Percentiles rank a stretch among this genome's conserved stretches.
These are phyloP conservation scores for Coniochaeta sp. DNA, from an alignment of 2,329 filamentous ascomycete genomes.

Conservation along the genomic window DNA sequence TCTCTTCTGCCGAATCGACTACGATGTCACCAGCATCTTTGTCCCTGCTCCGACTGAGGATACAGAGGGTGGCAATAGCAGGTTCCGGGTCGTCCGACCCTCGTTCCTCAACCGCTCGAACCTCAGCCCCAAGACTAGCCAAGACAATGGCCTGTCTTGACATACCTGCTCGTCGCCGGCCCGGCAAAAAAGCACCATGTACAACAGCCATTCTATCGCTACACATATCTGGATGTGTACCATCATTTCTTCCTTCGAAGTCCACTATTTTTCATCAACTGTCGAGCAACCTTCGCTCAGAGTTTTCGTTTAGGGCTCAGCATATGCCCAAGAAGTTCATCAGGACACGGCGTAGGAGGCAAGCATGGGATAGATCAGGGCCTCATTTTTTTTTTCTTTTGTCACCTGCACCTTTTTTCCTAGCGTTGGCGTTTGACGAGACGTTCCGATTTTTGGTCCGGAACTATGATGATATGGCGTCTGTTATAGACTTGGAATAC, in stretches of 20 bases:
- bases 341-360: neutral
- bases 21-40: slow-evolving; percentile 49
- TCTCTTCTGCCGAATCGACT: slow-evolving; percentile 81
- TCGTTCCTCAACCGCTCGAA: slow-evolving; percentile 51
- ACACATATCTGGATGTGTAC: slow-evolving; percentile 10
- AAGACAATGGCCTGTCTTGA: slow-evolving; percentile 24
- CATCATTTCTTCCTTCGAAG: slow-evolving; percentile 7
- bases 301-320: neutral
- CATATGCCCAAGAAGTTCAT: neutral
- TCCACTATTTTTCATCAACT: neutral
- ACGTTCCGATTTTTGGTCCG: neutral
- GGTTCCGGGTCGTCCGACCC: slow-evolving; percentile 48
- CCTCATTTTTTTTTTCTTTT: slow-evolving; percentile 10
- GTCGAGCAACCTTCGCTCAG: neutral
- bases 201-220: neutral
- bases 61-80: slow-evolving; percentile 32
- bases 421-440: slow-evolving; percentile 2
- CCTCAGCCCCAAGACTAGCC: slow-evolving; percentile 42
- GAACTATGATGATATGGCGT: neutral
- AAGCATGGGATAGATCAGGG: neutral
- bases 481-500: neutral
- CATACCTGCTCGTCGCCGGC: neutral
- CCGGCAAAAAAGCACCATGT: neutral
- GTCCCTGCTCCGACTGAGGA: slow-evolving; percentile 36
- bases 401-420: neutral